Base-by-base conservation (phyloP, 495 filamentous ascomycete species). In the Penicillium argentinense region DNA sequence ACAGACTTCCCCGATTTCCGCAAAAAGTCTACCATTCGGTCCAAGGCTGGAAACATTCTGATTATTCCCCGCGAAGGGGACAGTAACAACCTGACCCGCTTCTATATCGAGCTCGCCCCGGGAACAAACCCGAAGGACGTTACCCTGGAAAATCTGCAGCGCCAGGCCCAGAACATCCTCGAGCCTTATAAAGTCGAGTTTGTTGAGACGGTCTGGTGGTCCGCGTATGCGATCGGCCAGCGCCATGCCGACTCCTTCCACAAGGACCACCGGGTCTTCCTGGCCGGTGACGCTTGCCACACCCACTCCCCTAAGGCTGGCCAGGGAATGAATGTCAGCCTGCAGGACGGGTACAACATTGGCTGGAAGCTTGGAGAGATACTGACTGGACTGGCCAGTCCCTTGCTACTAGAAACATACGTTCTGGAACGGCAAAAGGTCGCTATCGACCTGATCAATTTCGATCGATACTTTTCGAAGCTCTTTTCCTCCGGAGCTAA, bases 1-100 rank as follows among this genome's bases (percentile, higher is more conserved):
- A 92, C 89, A 1, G 67, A 83, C 54, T 96, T 92, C 66, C 90
- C 89, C 4, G 87, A 95, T 83, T 81, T 93, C 79, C 73, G 85
- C 38, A 82, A 77, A 61, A 74, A 81, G 43, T 82, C 82, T 47
- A 92, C 86, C 1, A 79, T 84, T 43, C 75, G 78, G 27, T 77
- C 76, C 6, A 56, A 71, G 13, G 60, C 65, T 1, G 87, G 86
- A 7, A 83, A 77, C 24, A 60, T 91, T 38, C 77, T 91, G 73
- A 74, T 87, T 21, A 86, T 91, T 24, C 87, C 87, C 1, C 77
- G 87, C 14, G 85, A 88, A 46, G 82, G 82, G 49, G 83, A 67
- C 5, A 64, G 25, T 36, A 75, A 78, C 54, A 84, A 79, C 57
- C 67, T 86, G 25, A 82, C 85, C 7, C 79, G 86, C 12, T 66